Evolutionary conservation across 2,329 filamentous ascomycete genomes (phyloP), one percentile per base, ranked within the genome.

Genomic region (Penicillium janthinellum): DNA sequence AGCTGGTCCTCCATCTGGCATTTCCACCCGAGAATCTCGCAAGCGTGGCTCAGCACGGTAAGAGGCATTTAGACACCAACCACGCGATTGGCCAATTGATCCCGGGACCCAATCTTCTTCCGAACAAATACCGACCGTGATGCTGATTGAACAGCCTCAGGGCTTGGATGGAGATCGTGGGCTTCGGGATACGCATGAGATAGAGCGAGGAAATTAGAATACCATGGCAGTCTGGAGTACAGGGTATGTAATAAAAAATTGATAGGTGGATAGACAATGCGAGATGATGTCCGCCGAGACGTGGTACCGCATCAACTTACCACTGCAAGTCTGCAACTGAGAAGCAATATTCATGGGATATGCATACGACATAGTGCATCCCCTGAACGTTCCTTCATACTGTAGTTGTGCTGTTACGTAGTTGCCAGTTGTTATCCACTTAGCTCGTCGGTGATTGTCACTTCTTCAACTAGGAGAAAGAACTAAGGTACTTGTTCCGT

Each of bases 1-100:
- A 35, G 31, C 45, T 28, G n/a, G 39, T 45, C 44, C 60, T 54
- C 54, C 56, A 66, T 71, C 68, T 63, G 70, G 70, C 38, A 67
- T 67, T 57, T 70, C 51, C 47, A 64, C 58, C 63, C 61, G 63
- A 62, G 53, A 47, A 56, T 28, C 34, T 57, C 52, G 54, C 54
- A 57, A 57, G 34, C 56, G 51, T 54, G 45, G 31, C 50, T 54
- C 53, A 54, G 52, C 55, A 45, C 10, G 56, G 47, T 49, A 55
- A 42, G 61, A 51, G 37, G 37, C 39, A 17, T 17, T 31, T 22
- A 25, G 8, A 31, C 1, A 31, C 6, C 1, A n/a, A 58, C 57
- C 59, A 62, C 61, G 50, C 52, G 57, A 62, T 64, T 64, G 63
- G 61, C 35, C 53, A n/a, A 44, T 49, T 41, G 49, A 25, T 34